Base-by-base conservation (phyloP, 164 flowering plant species). In the Vitis riparia region DNA sequence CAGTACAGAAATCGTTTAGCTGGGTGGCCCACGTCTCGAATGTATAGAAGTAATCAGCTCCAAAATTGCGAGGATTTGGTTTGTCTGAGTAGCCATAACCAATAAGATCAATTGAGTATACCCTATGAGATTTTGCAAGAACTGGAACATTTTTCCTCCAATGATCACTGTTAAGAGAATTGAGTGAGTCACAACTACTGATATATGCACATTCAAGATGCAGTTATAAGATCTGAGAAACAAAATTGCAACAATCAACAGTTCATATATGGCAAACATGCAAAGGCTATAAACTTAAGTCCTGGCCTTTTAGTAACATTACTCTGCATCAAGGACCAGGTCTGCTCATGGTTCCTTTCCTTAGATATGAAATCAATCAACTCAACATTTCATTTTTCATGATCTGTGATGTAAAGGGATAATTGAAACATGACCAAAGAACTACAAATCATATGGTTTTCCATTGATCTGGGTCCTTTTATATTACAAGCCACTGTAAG, bases 31-130 rank as follows among this genome's bases (percentile, higher is more conserved):
- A 94, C 71, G 98, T 94, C 77, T 94, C 97, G 75, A 94, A 94
- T 32, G 97, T 89, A 71, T 94, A 94, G 61, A 91, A 91, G 44
- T 78, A 59, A n/a, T 72, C 66, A 55, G n/a, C 79, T 69, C 77
- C 85, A 78, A 93, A 84, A n/a, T 84, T 84, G 66, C 84, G 81
- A 63, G 97, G 97, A 79, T 91, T 87, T 63, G 98, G 98, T 76
- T 94, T 94, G 83, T 87, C 95, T 3, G 99, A 92, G 81, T 91
- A 91, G 71, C 99, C 99, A 77, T 94, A 94, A 68, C 98, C 98
- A 82, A 94, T 85, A 57, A 94, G 94, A 83, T 94, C 98, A 75
- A 94, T 86, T 49, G 97, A 74, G 68, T 82, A 94, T 44, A 92
- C 97, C 82, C 90, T 84, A 68, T 88, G 88, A 23, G 84, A 83